Evolutionary conservation across 1,284 basidiomycete species (phyloP).

Genomic region (Athelia sp.): DNA sequence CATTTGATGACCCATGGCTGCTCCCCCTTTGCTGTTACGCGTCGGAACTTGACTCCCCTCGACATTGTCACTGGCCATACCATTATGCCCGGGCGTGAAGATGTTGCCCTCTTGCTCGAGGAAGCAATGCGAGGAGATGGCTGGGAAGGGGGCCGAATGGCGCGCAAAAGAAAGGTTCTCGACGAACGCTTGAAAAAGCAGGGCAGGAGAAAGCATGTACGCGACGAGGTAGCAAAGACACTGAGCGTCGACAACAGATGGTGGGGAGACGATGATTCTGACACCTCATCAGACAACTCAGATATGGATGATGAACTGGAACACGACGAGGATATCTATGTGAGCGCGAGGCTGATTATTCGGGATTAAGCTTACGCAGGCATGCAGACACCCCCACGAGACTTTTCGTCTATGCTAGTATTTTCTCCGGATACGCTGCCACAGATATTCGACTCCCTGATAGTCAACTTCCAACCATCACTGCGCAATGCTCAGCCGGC

Average conservation of each 20-base stretch:
- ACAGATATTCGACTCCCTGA: constrained; percentile 75
- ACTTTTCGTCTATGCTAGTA: constrained; percentile 85
- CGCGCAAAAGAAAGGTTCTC: constrained; percentile 49
- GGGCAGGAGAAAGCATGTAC: constrained; percentile 45
- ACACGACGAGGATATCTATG: constrained; percentile 45
- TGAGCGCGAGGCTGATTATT: constrained; percentile 29
- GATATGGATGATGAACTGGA: constrained; percentile 45
- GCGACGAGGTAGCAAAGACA: constrained; percentile 48
- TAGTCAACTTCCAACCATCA: constrained; percentile 66
- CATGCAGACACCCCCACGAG: constrained; percentile 61
- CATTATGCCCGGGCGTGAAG: constrained; percentile 73
- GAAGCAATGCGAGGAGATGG: constrained; percentile 77
- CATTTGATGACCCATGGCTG: constrained; percentile 91
- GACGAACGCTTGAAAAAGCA: constrained; percentile 56
- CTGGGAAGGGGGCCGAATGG: constrained; percentile 67
- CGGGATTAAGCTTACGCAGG: neutral
- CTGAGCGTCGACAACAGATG: constrained; percentile 56
- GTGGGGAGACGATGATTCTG: constrained; percentile 52
- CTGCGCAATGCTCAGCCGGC: constrained; percentile 75
- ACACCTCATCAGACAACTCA: constrained; percentile 28
- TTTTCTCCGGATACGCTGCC: constrained; percentile 79
- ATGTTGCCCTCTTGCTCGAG: constrained; percentile 74
- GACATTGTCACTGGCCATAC: constrained; percentile 83
- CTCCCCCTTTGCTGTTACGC: constrained; percentile 72
- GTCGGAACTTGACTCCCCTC: constrained; percentile 73